These are phyloP conservation scores for Leccinum subgranulosum DNA, from an alignment of 768 basidiomycete genomes.

Conservation along the genomic window DNA sequence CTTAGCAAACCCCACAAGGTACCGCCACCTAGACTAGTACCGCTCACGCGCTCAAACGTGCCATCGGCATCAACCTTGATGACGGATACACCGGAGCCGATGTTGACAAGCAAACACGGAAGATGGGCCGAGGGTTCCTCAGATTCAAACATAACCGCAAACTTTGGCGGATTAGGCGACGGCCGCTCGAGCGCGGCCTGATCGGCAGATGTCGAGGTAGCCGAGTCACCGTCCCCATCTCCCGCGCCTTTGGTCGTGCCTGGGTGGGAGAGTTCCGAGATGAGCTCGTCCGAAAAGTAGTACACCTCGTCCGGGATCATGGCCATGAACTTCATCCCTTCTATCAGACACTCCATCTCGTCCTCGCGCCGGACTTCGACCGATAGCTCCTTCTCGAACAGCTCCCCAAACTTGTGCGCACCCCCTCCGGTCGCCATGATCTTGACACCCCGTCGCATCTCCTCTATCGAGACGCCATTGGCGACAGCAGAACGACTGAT, in stretches of 20 bases:
- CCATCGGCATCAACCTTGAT: constrained; percentile 97
- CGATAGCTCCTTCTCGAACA: constrained; percentile 67
- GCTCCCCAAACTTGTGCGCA: constrained; percentile 89
- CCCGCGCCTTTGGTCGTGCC: constrained; percentile 10
- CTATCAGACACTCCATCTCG: constrained; percentile 98
- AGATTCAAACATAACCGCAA: constrained; percentile 82
- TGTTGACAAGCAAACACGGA: constrained; percentile 96
- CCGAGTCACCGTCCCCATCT: neutral
- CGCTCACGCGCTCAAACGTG: constrained; percentile 92
- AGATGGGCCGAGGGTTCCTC: constrained; percentile 80
- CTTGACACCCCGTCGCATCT: constrained; percentile 91
- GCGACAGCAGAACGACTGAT: constrained; percentile 82
- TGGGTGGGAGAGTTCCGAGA: constrained; percentile 57
- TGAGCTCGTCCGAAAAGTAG: constrained; percentile 97
- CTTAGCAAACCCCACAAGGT: constrained; percentile 96
- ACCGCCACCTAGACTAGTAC: constrained; percentile 95
- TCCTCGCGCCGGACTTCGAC: constrained; percentile 91
- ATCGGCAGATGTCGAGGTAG: constrained; percentile 11
- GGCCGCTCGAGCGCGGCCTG: constrained; percentile 65
- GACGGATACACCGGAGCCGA: constrained; percentile 95
- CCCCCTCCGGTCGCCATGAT: constrained; percentile 99
- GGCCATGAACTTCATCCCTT: constrained; percentile 93
- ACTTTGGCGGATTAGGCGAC: constrained; percentile 86
- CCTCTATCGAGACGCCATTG: constrained; percentile 83
- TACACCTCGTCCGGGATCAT: constrained; percentile 97